Evolutionary conservation across 495 filamentous ascomycete species (phyloP).

Genomic region (Trichoderma virens): DNA sequence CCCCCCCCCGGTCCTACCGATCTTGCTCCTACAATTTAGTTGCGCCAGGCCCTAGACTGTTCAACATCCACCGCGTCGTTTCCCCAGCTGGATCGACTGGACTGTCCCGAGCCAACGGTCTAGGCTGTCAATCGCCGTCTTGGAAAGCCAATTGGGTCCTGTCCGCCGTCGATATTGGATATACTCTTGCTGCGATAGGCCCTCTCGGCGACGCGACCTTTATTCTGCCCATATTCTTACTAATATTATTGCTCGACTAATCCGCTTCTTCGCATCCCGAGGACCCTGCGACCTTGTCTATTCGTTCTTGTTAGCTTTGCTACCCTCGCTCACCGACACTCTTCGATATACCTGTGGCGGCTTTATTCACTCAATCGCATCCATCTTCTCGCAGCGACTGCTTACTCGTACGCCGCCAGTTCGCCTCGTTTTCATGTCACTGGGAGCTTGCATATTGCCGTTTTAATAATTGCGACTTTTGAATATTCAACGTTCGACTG

Average conservation of each 20-base stretch:
- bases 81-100: constrained; percentile 11
- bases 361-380: constrained; percentile 17
- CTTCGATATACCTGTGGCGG: constrained; percentile 13
- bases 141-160: constrained; percentile 3
- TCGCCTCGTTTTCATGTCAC: constrained; percentile 23
- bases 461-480: constrained; percentile 19
- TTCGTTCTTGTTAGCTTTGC: constrained; percentile 22
- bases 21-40: constrained; percentile 11
- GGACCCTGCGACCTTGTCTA: constrained; percentile 19
- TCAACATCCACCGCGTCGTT: constrained; percentile 9
- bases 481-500: constrained; percentile 16
- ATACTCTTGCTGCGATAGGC: constrained; percentile 9
- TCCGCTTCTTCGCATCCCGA: constrained; percentile 7
- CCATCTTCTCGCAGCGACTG: constrained; percentile 19
- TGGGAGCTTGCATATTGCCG: constrained; percentile 20
- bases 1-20: constrained; percentile 20
- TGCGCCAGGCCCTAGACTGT: constrained; percentile 12
- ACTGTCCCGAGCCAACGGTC: neutral
- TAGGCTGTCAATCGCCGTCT: neutral
- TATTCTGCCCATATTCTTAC: constrained; percentile 15
- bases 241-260: neutral
- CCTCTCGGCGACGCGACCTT: constrained; percentile 11
- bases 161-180: constrained; percentile 12
- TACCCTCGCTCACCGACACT: constrained; percentile 22
- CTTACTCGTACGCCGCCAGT: constrained; percentile 8